A percentile compares a stretch with the other conserved stretches of the same genome.
Conservation (phyloP, 2,329 filamentous ascomycete species). For the Penicillium janthinellum region DNA sequence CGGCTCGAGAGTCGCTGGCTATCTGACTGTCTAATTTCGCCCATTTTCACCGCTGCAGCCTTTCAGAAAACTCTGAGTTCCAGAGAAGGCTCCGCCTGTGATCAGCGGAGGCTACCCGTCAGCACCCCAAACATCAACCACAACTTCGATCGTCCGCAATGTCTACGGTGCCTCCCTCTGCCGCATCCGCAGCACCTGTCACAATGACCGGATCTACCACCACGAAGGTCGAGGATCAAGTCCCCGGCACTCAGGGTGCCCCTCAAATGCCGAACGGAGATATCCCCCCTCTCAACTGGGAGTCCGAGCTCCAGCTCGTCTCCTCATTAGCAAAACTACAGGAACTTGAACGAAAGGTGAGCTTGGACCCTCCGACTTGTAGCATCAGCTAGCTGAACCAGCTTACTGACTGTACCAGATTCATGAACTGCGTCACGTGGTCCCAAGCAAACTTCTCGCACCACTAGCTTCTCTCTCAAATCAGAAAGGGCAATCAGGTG, state of each 20-base stretch:
- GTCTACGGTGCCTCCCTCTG: slow-evolving; percentile 7
- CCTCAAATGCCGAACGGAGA: neutral
- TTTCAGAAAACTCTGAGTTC: neutral
- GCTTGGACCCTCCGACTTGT: neutral
- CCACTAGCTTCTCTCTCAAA: slow-evolving; percentile 44
- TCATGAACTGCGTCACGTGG: slow-evolving; percentile 44
- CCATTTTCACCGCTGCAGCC: neutral
- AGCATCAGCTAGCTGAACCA: neutral
- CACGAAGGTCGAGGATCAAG: neutral
- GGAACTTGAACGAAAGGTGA: slow-evolving; percentile 39
- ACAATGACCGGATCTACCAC: slow-evolving; percentile 32
- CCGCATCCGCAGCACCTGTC: neutral
- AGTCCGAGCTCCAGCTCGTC: slow-evolving; percentile 43
- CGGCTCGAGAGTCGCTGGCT: neutral
- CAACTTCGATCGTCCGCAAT: neutral
- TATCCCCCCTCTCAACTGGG: slow-evolving; percentile 21
- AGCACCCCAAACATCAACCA: neutral
- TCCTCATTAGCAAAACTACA: slow-evolving; percentile 45
- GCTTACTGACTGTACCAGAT: slow-evolving; percentile 35
- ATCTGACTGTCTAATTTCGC: neutral
- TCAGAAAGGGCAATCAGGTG: slow-evolving; percentile 26
- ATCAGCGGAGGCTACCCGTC: neutral
- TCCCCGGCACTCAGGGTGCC: neutral
- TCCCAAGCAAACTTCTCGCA: slow-evolving; percentile 45
- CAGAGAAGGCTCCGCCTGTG: neutral